Conservation (phyloP, 371 early-diverging fungal species). For the Mortierella sp. region DNA sequence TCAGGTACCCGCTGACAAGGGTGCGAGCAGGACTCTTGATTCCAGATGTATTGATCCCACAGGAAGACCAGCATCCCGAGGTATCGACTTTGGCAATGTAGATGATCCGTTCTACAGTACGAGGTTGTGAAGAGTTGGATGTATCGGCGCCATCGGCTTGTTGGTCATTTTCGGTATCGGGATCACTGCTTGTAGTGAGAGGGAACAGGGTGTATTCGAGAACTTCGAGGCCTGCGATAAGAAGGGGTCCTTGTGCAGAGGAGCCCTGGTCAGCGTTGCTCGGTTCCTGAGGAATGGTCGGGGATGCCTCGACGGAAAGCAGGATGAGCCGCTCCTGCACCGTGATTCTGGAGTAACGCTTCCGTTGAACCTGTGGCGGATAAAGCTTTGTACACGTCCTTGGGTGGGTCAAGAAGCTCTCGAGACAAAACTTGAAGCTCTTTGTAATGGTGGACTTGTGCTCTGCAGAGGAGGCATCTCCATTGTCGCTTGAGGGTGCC, state of each 20-base stretch:
- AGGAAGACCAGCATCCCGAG: conserved; percentile 55
- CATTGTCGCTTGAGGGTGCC: background rate
- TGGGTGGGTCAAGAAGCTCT: conserved; percentile 35
- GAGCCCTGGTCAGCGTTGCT: background rate
- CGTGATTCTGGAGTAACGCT: conserved; percentile 18
- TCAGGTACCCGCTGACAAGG: conserved; percentile 62
- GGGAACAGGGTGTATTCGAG: conserved; percentile 41
- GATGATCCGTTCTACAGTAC: conserved; percentile 24
- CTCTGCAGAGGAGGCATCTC: background rate
- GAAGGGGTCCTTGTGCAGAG: background rate
- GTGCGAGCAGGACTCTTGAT: conserved; percentile 49
- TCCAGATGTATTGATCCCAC: conserved; percentile 15
- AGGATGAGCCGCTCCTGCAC: conserved; percentile 42
- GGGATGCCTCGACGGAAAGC: conserved; percentile 14
- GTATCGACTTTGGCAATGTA: conserved; percentile 78
- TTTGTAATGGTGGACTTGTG: background rate
- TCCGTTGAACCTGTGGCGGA: conserved; percentile 22
- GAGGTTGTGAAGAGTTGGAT: background rate
- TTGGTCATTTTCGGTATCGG: background rate
- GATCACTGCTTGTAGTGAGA: background rate
- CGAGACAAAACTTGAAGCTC: conserved; percentile 16
- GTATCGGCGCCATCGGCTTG: too few relatives aligned
- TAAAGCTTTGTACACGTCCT: conserved; percentile 21
- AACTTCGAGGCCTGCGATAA: conserved; percentile 42
- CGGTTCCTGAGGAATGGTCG: background rate